Conservation (phyloP, 1,139 yeast genomes). For the Chernovozyma aurita region DNA sequence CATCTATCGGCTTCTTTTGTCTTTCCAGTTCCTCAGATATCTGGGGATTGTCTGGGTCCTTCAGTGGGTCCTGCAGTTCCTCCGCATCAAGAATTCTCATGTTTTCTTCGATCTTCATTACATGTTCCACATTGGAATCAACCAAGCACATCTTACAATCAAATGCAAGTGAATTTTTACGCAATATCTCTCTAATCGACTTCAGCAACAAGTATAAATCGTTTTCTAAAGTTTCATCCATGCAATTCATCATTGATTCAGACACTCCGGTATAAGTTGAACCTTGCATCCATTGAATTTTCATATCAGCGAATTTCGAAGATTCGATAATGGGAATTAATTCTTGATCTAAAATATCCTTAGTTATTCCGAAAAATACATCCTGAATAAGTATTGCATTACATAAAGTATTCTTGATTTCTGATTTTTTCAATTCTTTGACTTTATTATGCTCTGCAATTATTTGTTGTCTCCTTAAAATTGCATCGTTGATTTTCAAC, state of each 20-base stretch:
- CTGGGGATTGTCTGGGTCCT: too few relatives aligned
- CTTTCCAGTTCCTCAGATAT: too few relatives aligned
- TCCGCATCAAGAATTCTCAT: neutral
- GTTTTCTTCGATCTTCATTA: constrained; percentile 8
- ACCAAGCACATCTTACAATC: constrained; percentile 43
- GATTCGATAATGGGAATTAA: constrained; percentile 21
- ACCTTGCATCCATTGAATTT: constrained; percentile 36
- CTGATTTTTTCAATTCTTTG: constrained; percentile 18
- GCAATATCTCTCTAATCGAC: constrained; percentile 24
- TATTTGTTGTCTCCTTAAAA: constrained; percentile 27
- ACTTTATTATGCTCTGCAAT: constrained; percentile 21
- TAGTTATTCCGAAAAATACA: constrained; percentile 50
- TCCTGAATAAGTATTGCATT: constrained; percentile 56
- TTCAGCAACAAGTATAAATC: constrained; percentile 29
- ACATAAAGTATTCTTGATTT: constrained; percentile 22
- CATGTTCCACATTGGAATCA: constrained; percentile 27
- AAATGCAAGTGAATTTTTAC: constrained; percentile 43
- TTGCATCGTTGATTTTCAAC: constrained; percentile 23
- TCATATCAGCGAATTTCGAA: constrained; percentile 18
- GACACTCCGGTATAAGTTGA: constrained; percentile 44
- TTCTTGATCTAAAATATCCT: constrained; percentile 37
- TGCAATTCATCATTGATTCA: constrained; percentile 14
- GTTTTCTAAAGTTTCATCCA: constrained; percentile 27
- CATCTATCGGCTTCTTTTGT: too few relatives aligned
- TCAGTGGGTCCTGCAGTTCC: too few relatives aligned